Percentiles rank a stretch among this genome's conserved stretches.
Evolutionary conservation across 2,329 filamentous ascomycete species (phyloP).

Genomic region (Alternaria panax): DNA sequence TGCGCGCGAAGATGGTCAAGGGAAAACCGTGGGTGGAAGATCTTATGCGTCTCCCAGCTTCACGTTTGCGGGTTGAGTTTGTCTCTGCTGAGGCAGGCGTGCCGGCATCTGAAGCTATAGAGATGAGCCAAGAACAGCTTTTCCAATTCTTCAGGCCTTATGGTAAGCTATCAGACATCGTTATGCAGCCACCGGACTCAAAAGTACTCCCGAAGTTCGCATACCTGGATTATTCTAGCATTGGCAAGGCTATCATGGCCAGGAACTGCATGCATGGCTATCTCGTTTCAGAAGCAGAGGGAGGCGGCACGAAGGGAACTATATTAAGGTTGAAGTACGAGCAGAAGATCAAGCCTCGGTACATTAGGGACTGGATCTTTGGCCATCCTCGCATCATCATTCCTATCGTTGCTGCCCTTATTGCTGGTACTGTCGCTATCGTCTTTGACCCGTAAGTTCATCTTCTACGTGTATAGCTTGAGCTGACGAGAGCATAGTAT

Average conservation of each 20-base stretch:
- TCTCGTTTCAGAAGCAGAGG: constrained; percentile 69
- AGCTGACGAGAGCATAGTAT: constrained; percentile 57
- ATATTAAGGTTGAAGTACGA: constrained; percentile 84
- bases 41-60: constrained; percentile 80
- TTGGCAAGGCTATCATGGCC: constrained; percentile 83
- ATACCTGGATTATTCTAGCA: constrained; percentile 75
- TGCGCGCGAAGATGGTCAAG: constrained; percentile 76
- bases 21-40: constrained; percentile 96
- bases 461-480: constrained; percentile 3
- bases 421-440: constrained; percentile 84
- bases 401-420: constrained; percentile 78
- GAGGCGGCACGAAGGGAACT: constrained; percentile 79
- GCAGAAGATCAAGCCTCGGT: constrained; percentile 75
- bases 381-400: constrained; percentile 89
- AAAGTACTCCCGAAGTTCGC: constrained; percentile 84
- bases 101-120: constrained; percentile 72
- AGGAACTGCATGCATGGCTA: constrained; percentile 92
- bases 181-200: constrained; percentile 81
- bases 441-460: constrained; percentile 73
- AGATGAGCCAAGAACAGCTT: constrained; percentile 84
- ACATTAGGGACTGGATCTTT: constrained; percentile 86
- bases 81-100: constrained; percentile 74
- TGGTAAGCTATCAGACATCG: constrained; percentile 88
- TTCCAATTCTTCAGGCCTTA: constrained; percentile 89
- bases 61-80: constrained; percentile 82